Conservation (phyloP, 805 yeast genomes). For the Starmerella bombi region DNA sequence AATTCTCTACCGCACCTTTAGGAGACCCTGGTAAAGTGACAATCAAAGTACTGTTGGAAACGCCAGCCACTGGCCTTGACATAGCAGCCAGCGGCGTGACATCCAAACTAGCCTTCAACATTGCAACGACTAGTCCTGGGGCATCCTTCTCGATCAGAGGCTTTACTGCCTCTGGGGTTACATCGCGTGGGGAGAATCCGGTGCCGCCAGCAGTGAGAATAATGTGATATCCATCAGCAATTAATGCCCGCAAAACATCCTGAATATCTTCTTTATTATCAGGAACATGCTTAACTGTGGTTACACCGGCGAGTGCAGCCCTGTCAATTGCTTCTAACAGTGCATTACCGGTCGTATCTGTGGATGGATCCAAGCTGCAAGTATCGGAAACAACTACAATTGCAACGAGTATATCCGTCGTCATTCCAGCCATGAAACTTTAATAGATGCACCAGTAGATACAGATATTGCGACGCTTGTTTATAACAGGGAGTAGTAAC, state of each 20-base stretch:
- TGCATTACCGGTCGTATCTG: conserved; percentile 29
- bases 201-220: conserved; percentile 44
- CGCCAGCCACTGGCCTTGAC: conserved; percentile 41
- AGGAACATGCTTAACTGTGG: conserved; percentile 25
- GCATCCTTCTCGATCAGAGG: conserved; percentile 35
- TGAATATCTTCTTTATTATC: conserved; percentile 30
- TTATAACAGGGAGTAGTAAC: too few relatives aligned
- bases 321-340: conserved; percentile 17
- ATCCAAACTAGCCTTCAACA: conserved; percentile 33
- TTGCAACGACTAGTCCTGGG: conserved; percentile 38
- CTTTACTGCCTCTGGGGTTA: conserved; percentile 40
- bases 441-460: too few relatives aligned
- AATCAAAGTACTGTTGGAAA: conserved; percentile 28
- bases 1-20: conserved; percentile 36
- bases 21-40: conserved; percentile 43
- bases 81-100: conserved; percentile 38
- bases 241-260: conserved; percentile 23
- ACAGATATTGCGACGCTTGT: too few relatives aligned
- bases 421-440: too few relatives aligned
- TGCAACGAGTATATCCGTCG: conserved; percentile 21
- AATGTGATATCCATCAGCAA: conserved; percentile 20
- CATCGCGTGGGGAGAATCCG: conserved; percentile 36
- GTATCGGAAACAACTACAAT: conserved; percentile 34
- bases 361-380: conserved; percentile 25
- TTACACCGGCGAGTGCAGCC: conserved; percentile 9